phyloP scores from a whole-genome alignment of 73 alveolate species.

The Diophrys sp. region DNA sequence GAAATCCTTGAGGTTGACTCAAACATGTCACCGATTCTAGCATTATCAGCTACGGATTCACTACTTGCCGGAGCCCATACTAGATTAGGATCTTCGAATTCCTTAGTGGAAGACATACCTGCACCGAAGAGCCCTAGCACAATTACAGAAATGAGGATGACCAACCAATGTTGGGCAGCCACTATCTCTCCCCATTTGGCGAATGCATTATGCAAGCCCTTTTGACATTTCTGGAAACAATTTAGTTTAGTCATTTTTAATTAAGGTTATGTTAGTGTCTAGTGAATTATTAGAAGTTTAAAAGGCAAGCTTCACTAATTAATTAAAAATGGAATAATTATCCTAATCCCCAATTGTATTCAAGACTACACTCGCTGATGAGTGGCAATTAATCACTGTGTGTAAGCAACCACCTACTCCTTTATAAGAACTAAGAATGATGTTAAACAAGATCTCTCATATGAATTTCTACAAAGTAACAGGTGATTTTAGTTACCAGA shows the following conservation, averaged over 20 bases:
- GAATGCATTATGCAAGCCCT: neutral
- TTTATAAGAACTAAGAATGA: too few relatives aligned
- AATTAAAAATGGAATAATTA: too few relatives aligned
- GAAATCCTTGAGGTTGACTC: neutral
- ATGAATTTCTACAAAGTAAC: too few relatives aligned
- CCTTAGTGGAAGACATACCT: neutral
- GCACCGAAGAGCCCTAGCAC: neutral
- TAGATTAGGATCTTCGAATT: neutral
- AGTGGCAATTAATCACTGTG: too few relatives aligned
- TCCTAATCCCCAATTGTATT: too few relatives aligned
- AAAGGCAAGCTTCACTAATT: too few relatives aligned
- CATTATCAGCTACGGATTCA: neutral
- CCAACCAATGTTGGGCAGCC: neutral
- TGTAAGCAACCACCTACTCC: too few relatives aligned
- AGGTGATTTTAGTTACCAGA: too few relatives aligned
- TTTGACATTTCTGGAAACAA: neutral
- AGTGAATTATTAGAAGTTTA: too few relatives aligned
- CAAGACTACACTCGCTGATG: too few relatives aligned
- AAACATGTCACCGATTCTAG: neutral
- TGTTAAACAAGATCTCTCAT: too few relatives aligned
- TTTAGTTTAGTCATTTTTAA: neutral
- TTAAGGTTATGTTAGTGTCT: too few relatives aligned
- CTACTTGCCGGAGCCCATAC: constrained; percentile 2
- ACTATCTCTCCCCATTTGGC: neutral
- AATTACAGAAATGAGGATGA: neutral